Conservation (phyloP, 208 protist species). For the Acanthamoeba royreba region DNA sequence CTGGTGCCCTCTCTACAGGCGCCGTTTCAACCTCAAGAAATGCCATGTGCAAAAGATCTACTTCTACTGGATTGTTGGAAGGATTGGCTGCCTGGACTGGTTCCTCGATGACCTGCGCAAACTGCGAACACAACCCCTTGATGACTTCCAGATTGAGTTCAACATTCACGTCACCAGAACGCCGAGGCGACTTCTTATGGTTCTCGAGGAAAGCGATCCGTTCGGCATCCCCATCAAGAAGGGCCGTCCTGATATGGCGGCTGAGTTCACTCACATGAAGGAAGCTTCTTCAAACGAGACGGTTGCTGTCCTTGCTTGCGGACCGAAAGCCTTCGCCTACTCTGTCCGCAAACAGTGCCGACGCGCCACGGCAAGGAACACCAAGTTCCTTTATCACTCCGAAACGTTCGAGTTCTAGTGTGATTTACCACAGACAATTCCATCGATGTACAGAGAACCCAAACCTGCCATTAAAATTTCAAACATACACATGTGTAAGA, state of each 20-base stretch:
- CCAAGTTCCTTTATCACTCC: neutral
- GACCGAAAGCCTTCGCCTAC: neutral
- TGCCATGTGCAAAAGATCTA: constrained; percentile 7
- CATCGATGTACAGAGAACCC: too few species aligned
- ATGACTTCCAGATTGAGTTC: neutral
- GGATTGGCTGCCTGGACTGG: neutral
- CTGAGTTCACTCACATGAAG: neutral
- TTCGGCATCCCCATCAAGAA: neutral
- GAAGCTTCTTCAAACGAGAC: neutral
- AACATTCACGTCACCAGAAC: neutral
- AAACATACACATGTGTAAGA: too few species aligned
- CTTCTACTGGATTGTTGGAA: neutral
- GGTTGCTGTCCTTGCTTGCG: neutral
- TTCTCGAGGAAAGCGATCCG: neutral
- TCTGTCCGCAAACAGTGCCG: neutral
- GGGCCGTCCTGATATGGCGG: neutral
- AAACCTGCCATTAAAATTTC: too few species aligned
- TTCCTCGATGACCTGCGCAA: neutral
- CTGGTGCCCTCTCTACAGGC: neutral
- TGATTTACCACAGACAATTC: too few species aligned
- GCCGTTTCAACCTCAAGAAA: neutral
- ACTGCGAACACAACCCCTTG: neutral
- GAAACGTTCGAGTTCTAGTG: neutral
- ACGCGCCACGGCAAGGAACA: neutral
- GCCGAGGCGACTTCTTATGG: neutral